Percentiles rank a stretch among this genome's conserved stretches.
phyloP scores from a whole-genome alignment of 306 rosid genomes.

The Prunus mira region DNA sequence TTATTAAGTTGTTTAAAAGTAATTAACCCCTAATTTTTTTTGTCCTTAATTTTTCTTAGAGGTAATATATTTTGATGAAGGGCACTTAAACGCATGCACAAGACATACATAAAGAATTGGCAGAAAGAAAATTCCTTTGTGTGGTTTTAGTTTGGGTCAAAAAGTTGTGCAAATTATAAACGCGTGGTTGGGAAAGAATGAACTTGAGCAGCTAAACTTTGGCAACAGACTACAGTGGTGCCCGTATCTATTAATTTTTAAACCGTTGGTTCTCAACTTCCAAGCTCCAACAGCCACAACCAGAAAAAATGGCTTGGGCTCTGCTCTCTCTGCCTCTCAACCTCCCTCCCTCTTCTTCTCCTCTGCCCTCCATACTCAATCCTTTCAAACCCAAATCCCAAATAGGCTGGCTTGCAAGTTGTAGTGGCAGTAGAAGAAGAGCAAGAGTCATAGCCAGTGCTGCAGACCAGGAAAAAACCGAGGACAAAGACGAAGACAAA shows the following conservation, averaged over 20 bases:
- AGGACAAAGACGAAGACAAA: slow-evolving; percentile 30
- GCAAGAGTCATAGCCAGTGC: slow-evolving; percentile 48
- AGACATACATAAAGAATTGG: too few species aligned
- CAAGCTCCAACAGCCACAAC: slow-evolving; percentile 28
- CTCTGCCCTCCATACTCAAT: slow-evolving; percentile 13
- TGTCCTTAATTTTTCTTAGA: too few species aligned
- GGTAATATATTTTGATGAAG: too few species aligned
- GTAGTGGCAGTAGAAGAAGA: neutral
- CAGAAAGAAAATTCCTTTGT: too few species aligned
- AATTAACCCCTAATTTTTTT: too few species aligned
- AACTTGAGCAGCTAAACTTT: too few species aligned
- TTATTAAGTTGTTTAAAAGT: too few species aligned
- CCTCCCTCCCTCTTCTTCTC: slow-evolving; percentile 26
- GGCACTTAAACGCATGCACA: too few species aligned
- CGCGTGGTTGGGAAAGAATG: too few species aligned
- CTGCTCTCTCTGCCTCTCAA: slow-evolving; percentile 51
- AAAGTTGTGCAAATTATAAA: too few species aligned
- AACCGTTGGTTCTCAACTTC: slow-evolving; percentile 18
- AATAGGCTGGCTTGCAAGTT: neutral
- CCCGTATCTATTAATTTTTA: neutral
- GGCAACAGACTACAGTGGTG: neutral
- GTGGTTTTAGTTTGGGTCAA: too few species aligned
- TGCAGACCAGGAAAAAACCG: slow-evolving; percentile 32
- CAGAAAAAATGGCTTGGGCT: slow-evolving; percentile 31
- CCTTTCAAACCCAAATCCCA: slow-evolving; percentile 20